Conservation (phyloP, 257 asterid genomes). For the Phtheirospermum japonicum region DNA sequence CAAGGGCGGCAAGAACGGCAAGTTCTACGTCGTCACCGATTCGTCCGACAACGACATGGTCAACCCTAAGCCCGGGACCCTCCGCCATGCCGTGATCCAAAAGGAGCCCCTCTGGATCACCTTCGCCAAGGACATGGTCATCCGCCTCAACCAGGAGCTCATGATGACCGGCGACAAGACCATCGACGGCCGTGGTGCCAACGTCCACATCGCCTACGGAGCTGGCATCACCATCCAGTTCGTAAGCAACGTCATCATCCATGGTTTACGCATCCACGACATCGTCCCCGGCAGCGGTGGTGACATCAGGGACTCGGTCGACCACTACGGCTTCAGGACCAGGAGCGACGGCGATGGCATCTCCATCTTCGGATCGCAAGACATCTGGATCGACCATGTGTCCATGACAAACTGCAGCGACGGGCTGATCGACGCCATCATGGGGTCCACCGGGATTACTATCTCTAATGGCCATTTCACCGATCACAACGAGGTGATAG, state of each 20-base stretch:
- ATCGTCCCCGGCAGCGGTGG: constrained; percentile 51
- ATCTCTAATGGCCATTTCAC: constrained; percentile 80
- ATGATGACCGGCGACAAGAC: constrained; percentile 69
- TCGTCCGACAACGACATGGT: constrained; percentile 44
- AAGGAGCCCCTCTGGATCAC: constrained; percentile 75
- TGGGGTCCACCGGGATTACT: constrained; percentile 71
- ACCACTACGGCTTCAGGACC: constrained; percentile 59
- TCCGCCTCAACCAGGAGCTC: constrained; percentile 58
- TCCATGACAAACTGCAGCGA: constrained; percentile 64
- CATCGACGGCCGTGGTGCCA: constrained; percentile 75
- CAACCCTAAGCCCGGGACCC: constrained; percentile 80
- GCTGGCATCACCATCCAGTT: constrained; percentile 72
- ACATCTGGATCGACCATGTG: constrained; percentile 83
- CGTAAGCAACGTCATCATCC: constrained; percentile 68
- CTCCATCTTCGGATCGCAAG: constrained; percentile 53
- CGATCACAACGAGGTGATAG: constrained; percentile 79
- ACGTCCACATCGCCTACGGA: constrained; percentile 57
- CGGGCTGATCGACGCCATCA: constrained; percentile 62
- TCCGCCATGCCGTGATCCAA: constrained; percentile 79
- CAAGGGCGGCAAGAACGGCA: constrained; percentile 68
- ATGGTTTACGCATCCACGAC: constrained; percentile 51
- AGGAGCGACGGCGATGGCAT: constrained; percentile 89
- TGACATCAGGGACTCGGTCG: constrained; percentile 44
- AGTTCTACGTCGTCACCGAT: constrained; percentile 55
- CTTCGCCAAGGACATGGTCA: constrained; percentile 51